phyloP scores from a whole-genome alignment of 441 rosid genomes.

The Geranium incanum region DNA sequence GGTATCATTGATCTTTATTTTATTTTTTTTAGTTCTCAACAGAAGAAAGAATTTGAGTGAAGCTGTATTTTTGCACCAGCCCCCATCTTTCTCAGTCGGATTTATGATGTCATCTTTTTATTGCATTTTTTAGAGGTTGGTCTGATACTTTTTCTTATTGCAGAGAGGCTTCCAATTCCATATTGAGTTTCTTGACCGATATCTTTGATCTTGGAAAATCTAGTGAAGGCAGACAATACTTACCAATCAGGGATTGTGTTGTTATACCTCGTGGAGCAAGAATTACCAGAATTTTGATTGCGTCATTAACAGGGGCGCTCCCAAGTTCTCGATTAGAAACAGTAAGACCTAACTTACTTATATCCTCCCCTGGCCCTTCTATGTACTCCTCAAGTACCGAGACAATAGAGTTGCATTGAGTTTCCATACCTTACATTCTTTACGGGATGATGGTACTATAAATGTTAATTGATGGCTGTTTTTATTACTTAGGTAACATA shows the following conservation, averaged over 20 bases:
- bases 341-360: slow-evolving; percentile 30
- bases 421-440: too few relatives aligned
- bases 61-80: neutral
- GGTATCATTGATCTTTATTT: neutral
- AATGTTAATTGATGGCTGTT: neutral
- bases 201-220: slow-evolving; percentile 74
- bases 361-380: too few relatives aligned
- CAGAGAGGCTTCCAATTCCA: slow-evolving; percentile 96
- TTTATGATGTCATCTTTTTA: neutral
- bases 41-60: neutral
- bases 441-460: neutral
- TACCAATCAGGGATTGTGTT: slow-evolving; percentile 57
- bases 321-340: slow-evolving; percentile 90
- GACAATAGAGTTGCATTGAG: neutral
- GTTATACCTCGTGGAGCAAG: slow-evolving; percentile 81
- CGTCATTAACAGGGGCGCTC: slow-evolving; percentile 90
- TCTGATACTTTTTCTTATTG: slow-evolving; percentile 20
- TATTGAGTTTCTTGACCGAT: slow-evolving; percentile 87
- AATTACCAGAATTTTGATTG: slow-evolving; percentile 67
- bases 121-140: neutral
- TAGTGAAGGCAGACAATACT: slow-evolving; percentile 50
- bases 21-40: too few relatives aligned
- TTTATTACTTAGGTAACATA: slow-evolving; percentile 52
- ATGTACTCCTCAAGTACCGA: too few relatives aligned
- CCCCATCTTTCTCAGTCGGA: neutral